Base-by-base conservation (phyloP, 345 rosid genomes). In the Murraya koenigii region DNA sequence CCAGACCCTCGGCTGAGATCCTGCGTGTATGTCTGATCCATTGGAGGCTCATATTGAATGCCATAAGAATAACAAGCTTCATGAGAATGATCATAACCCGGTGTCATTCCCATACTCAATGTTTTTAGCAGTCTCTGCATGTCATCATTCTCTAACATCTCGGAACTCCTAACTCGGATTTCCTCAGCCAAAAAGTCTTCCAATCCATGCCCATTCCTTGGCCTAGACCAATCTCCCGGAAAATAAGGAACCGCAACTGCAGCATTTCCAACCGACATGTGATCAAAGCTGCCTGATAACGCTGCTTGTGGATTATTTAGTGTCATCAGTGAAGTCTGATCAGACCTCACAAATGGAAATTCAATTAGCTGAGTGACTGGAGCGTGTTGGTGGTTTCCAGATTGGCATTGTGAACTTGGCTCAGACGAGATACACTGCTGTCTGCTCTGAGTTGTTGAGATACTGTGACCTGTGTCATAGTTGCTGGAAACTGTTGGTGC, bases 101-200 rank as follows among this genome's bases (percentile, higher is more conserved):
- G 47, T 38, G 85, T 86, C 89, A 83, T 84, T 77, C 89, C 77
- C 80, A 73, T 69, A 32, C 79, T 58, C 55, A 90, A 85, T 33
- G 93, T 87, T 77, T 83, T 89, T 47, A 95, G 86, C 77, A 95
- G 86, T 77, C 89, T 89, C 86, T 95, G 99, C 98, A 95, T 92
- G 77, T 95, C 97, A 66, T 93, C 96, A 30, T 82, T 85, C 68
- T 92, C 93, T 66, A 95, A 87, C 98, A 93, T 95, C 80, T 93
- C 98, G 8, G 89, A 87, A 83, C 99, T 95, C 82, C 94, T 88
- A 22, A 86, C 20, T 69, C 97, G 85, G 66, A 95, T 82, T 73
- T 93, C 99, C 67, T 92, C 95, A 0, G 93, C 83, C 66, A 90
- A 86, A 32, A 85, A 80, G 74, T 93, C 92, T 82, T 90, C 97